Evolutionary conservation across 2,329 filamentous ascomycete genomes (phyloP), one percentile per base, ranked within the genome.

Genomic region (Corynespora cassiicola): DNA sequence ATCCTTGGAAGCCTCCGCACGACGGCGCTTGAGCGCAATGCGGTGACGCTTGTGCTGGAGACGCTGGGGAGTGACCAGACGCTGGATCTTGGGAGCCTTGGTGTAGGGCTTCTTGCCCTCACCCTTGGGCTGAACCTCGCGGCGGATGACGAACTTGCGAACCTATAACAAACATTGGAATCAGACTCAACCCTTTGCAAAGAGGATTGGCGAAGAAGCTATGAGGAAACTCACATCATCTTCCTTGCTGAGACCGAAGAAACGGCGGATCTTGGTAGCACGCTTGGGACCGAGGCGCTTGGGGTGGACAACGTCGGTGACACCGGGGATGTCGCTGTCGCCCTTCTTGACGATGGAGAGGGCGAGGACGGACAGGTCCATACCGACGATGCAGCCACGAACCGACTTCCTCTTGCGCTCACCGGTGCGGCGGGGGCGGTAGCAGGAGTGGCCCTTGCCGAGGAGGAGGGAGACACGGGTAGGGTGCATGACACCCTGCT

Each of bases 221-320:
- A 69, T 75, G 72, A 72, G 69, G 74, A 70, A 74, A 90, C 88
- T 85, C 88, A 97, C 92, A 88, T 99, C 94, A 84, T 99, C 94
- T 87, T 97, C 91, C 91, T 97, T 97, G 88, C 87, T 92, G 85
- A 99, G 88, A 81, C 90, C 86, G 82, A 97, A 99, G 88, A 99
- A 99, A 75, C 86, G 87, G 78, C 92, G 90, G 81, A 99, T 97
- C 90, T 97, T 99, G 81, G 90, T 96, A 73, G 94, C 94, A 72
- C 94, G 89, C 91, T 99, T 99, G 81, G 94, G 94, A 68, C 94
- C 94, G 72, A 99, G 88, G 70, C 94, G 88, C 89, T 99, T 99
- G 77, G 94, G 94, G 84, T 95, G 88, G 72, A 97, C 90, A 75
- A 87, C 85, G 77, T 99, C 94, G 81, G 94, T 99, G 61, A 99